Evolutionary conservation across 352 stramenopile species (phyloP).

Genomic region (Phytophthora cryptogea): DNA sequence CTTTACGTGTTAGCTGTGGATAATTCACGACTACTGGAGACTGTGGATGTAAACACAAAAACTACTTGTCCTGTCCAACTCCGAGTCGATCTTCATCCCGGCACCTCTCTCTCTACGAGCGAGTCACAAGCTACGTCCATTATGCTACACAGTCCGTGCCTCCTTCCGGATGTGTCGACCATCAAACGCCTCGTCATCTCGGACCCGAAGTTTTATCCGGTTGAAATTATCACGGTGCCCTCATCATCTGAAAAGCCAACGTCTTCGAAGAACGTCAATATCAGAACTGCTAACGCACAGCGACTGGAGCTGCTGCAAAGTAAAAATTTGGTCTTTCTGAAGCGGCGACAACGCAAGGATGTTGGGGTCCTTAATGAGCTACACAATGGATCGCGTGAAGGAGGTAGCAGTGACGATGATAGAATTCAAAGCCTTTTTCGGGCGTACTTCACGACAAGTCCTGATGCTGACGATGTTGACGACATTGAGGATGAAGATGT

Average conservation of each 20-base stretch:
- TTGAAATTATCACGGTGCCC: constrained; percentile 61
- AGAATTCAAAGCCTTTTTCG: constrained; percentile 35
- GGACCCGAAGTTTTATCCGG: constrained; percentile 60
- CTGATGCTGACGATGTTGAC: constrained; percentile 13
- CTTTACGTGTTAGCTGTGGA: constrained; percentile 90
- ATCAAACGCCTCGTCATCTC: constrained; percentile 64
- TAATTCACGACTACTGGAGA: constrained; percentile 67
- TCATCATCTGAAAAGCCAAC: constrained; percentile 4
- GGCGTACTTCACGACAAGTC: constrained; percentile 37
- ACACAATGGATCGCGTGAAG: constrained; percentile 6
- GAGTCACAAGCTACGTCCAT: constrained; percentile 25
- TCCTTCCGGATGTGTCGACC: constrained; percentile 65
- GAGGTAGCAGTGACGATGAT: constrained; percentile 23
- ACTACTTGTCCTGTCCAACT: constrained; percentile 52
- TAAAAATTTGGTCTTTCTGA: constrained; percentile 67
- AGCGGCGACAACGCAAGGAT: constrained; percentile 43
- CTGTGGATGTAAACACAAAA: constrained; percentile 71
- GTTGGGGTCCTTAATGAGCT: constrained; percentile 16
- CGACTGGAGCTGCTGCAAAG: constrained; percentile 60
- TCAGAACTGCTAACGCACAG: constrained; percentile 55
- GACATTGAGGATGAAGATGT: constrained; percentile 27
- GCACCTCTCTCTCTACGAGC: not conserved
- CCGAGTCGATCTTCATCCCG: constrained; percentile 41
- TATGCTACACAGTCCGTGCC: constrained; percentile 61
- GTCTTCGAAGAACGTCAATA: constrained; percentile 4